Base-by-base conservation (phyloP, 1,139 yeast species). In the Sugiyamaella pinicola region DNA sequence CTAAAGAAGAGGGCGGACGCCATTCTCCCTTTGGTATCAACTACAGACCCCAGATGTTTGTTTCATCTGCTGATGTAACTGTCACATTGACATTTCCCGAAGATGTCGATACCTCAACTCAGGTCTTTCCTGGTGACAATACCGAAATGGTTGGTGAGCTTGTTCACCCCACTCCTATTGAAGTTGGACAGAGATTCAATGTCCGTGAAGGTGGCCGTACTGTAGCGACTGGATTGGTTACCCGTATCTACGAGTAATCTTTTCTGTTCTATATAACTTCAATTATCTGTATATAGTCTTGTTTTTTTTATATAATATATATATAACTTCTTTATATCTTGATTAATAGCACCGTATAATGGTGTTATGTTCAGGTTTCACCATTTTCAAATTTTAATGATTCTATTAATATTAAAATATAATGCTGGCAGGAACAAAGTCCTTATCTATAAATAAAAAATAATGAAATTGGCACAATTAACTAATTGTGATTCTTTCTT, bases 181-280 rank as follows among this genome's bases (percentile, higher is more conserved):
- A 93, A 80, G 85, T 86, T 67, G 95, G 95, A 74, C 96, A 90
- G 80, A 88, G 98, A 77, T 93, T 93, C 86, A 93, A 93, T 84
- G 82, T 93, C 73, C 95, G 99, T 84, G 99, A 93, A 80, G 98
- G 99, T 78, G 98, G 98, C 73, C 88, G 85, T 79, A 93, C 99
- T 61, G 98, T 93, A 64, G 99, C 97, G 75, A 93, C 99, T 65
- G 99, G 99, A 79, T 79, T 93, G 78, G 83, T 93, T 66, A 93
- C 99, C 68, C 86, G 96, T 78, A 86, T 93, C 74, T 75, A 89
- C 65, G 96, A 87, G 75, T 84, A 70, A 64, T 26, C 41, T 9
- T 5, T 9, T 15, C 22, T n/a, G 4, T 38, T 43, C 29, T 48
- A 48, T 35, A 49, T 43, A 42, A 18, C 13, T 12, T 17, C 5